Conservation (phyloP, 2,329 filamentous ascomycete species). For the Pestalotiopsis sp. region DNA sequence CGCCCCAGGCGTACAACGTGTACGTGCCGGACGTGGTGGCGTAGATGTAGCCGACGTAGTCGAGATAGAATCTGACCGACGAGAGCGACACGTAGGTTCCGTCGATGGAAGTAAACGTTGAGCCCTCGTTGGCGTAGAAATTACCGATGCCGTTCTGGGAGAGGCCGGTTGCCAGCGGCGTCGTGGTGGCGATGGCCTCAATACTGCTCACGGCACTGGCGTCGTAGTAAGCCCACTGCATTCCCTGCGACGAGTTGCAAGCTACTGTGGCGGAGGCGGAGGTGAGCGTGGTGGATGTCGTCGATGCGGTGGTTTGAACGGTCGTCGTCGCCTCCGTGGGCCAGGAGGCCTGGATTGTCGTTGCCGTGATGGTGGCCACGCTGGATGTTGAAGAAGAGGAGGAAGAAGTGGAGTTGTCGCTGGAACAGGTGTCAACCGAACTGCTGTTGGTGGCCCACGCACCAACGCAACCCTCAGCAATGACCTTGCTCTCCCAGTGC, state of each 20-base stretch:
- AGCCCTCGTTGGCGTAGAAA: not conserved
- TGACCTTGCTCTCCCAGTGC: not conserved
- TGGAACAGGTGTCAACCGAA: not conserved
- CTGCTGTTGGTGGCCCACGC: not conserved
- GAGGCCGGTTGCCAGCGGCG: not conserved
- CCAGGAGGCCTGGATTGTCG: not conserved
- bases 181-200: not conserved
- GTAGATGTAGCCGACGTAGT: not conserved
- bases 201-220: not conserved
- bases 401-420: not conserved
- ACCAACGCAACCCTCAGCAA: not conserved
- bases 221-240: not conserved
- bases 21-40: not conserved
- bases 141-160: conserved; percentile 4
- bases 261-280: not conserved
- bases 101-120: not conserved
- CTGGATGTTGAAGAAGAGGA: not conserved
- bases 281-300: not conserved
- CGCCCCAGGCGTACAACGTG: not conserved
- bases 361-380: not conserved
- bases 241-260: not conserved
- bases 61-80: not conserved
- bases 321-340: not conserved
- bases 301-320: not conserved
- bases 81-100: not conserved